Conservation (phyloP, 176 grass and related monocot genomes). For the Oryza rufipogon region DNA sequence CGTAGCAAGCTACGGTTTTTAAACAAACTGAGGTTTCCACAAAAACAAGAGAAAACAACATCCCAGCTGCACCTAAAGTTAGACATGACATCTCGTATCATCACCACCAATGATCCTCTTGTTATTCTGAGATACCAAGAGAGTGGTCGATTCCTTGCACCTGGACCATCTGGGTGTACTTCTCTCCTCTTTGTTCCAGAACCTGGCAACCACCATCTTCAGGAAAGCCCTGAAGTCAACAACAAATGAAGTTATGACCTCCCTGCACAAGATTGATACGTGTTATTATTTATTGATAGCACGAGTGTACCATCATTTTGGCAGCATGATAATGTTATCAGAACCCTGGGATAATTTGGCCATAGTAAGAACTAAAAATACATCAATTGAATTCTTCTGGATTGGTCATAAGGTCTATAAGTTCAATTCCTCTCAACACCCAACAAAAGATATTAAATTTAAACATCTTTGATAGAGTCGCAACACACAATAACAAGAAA, state of each 20-base stretch:
- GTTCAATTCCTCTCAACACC: neutral
- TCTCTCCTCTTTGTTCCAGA: slow-evolving; percentile 66
- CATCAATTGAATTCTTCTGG: neutral
- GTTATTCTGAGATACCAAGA: slow-evolving; percentile 61
- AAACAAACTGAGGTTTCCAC: slow-evolving; percentile 5
- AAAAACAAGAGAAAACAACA: slow-evolving; percentile 1
- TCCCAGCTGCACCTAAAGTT: slow-evolving; percentile 17
- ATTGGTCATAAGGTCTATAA: neutral
- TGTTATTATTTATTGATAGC: slow-evolving; percentile 36
- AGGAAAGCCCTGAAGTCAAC: slow-evolving; percentile 93
- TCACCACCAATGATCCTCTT: slow-evolving; percentile 59
- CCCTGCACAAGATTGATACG: slow-evolving; percentile 66
- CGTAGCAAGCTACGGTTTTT: neutral
- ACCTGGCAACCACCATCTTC: slow-evolving; percentile 74
- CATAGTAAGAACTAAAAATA: slow-evolving; percentile 8
- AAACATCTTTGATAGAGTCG: slow-evolving; percentile 8
- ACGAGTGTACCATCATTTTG: neutral
- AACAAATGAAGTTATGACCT: slow-evolving; percentile 86
- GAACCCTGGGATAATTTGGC: slow-evolving; percentile 23
- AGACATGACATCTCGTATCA: slow-evolving; percentile 50
- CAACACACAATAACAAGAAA: neutral
- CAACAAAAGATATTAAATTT: neutral
- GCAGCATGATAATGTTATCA: slow-evolving; percentile 15
- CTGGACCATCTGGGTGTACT: slow-evolving; percentile 63
- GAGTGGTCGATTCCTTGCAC: slow-evolving; percentile 72